Evolutionary conservation across 2,329 filamentous ascomycete species (phyloP), one percentile per base, ranked within the genome.

Genomic region (Cladosporium austrohemisphaericum): DNA sequence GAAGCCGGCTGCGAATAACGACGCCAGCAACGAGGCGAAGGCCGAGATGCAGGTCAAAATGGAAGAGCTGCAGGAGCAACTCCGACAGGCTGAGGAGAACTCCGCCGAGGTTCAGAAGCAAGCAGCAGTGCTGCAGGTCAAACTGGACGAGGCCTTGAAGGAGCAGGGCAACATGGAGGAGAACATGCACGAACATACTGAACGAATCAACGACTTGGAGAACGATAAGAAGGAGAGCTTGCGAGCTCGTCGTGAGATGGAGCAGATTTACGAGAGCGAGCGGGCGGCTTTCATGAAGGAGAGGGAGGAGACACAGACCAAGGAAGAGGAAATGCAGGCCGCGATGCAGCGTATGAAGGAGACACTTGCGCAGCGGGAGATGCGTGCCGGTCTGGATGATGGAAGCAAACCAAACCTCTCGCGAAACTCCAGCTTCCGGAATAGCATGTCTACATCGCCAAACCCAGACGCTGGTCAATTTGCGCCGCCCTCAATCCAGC

Each of bases 341-440:
- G 86, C 92, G 48, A 93, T 97, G 63, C 89, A 95, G 71, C 79
- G 92, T 49, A 75, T 98, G 60, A 97, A 96, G 76, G 91, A 96
- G 66, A 86, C 83, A 41, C 74, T 96, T 59, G 85, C 87, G 44
- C 86, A 91, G 70, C 83, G 86, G 66, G 85, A 85, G 60, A 67
- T 74, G 60, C 73, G 73, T 46, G 69, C 70, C 31, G 74, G 71
- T 53, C 67, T 75, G 38, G 76, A 76, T 46, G 71, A 71, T 49
- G 77, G 77, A 28, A 71, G 72, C 33, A 71, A 75, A 62, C 75
- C 76, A 50, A 75, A 76, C 75, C 72, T 72, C 68, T 66, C 60
- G 29, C 49, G 63, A 29, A 61, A 56, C 23, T 60, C 60, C 10
- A 61, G 57, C 47, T 60, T 57, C 32, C 52, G 53, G 13, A 50